Evolutionary conservation across 106 monocot genomes (phyloP).

Genomic region (Dioscorea dumetorum): DNA sequence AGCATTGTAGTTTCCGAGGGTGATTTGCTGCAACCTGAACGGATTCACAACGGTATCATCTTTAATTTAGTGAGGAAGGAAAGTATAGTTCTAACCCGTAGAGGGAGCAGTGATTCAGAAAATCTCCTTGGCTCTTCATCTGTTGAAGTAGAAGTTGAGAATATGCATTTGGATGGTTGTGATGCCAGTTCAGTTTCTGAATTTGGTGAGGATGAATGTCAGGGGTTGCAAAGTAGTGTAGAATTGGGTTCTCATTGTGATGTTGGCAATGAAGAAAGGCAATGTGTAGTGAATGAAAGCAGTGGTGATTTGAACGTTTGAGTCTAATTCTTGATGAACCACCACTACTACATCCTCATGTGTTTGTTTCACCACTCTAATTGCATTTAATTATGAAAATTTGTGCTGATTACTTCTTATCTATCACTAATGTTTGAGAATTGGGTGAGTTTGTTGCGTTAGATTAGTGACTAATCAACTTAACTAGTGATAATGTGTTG

Average conservation of each 20-base stretch:
- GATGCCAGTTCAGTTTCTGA: slow-evolving; percentile 43
- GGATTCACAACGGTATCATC: slow-evolving; percentile 62
- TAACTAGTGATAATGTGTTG: too few relatives aligned
- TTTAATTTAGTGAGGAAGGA: slow-evolving; percentile 78
- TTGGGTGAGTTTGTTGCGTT: too few relatives aligned
- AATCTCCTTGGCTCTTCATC: neutral
- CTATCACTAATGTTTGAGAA: too few relatives aligned
- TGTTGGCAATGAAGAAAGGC: too few relatives aligned
- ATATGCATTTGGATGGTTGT: slow-evolving; percentile 43
- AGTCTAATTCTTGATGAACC: too few relatives aligned
- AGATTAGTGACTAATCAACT: too few relatives aligned
- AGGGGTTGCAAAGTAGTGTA: neutral
- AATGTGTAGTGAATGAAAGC: too few relatives aligned
- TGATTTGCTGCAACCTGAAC: slow-evolving; percentile 78
- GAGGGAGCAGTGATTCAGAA: slow-evolving; percentile 16
- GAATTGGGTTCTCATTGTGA: neutral
- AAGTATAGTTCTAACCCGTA: slow-evolving; percentile 7
- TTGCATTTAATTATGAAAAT: too few relatives aligned
- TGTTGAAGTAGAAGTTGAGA: slow-evolving; percentile 41
- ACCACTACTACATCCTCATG: too few relatives aligned
- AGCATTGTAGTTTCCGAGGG: slow-evolving; percentile 79
- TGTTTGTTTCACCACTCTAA: too few relatives aligned
- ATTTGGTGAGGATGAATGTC: slow-evolving; percentile 19
- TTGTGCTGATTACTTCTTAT: too few relatives aligned
- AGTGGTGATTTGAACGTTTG: too few relatives aligned